Conservation (phyloP, 2,329 filamentous ascomycete species). For the Byssothecium circinans region DNA sequence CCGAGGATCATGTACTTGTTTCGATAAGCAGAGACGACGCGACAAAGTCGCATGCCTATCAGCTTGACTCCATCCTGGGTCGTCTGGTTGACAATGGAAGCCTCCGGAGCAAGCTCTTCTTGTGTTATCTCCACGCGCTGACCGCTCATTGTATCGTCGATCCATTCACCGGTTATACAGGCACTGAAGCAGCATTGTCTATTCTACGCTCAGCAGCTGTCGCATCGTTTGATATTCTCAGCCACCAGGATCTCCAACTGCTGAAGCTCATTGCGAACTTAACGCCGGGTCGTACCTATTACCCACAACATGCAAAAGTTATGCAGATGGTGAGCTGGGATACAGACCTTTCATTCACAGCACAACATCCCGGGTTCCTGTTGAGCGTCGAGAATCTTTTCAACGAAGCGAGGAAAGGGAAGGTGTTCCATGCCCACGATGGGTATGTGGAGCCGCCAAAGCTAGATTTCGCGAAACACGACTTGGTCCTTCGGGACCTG, state of each 20-base stretch:
- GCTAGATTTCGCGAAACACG: constrained; percentile 7
- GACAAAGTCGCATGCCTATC: constrained; percentile 48
- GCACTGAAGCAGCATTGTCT: constrained; percentile 57
- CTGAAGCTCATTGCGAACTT: constrained; percentile 33
- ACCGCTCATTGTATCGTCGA: constrained; percentile 58
- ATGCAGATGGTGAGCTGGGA: constrained; percentile 54
- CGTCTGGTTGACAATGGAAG: constrained; percentile 55
- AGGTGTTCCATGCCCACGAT: constrained; percentile 16
- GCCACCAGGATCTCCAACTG: constrained; percentile 10
- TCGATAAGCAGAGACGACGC: constrained; percentile 14
- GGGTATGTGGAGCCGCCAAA: constrained; percentile 4
- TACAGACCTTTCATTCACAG: constrained; percentile 36
- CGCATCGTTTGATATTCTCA: constrained; percentile 50
- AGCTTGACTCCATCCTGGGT: constrained; percentile 54
- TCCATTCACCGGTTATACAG: constrained; percentile 52
- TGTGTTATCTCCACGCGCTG: constrained; percentile 57
- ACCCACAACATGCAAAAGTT: constrained; percentile 44
- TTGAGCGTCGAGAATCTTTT: constrained; percentile 26
- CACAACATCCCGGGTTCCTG: constrained; percentile 33
- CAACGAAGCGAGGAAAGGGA: constrained; percentile 17
- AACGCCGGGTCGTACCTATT: constrained; percentile 46
- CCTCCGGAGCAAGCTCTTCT: constrained; percentile 55
- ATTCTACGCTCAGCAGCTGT: constrained; percentile 55
- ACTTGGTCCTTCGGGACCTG: constrained; percentile 30
- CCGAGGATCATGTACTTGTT: constrained; percentile 14